Conservation (phyloP, 345 rosid species). For the Acer negundo region DNA sequence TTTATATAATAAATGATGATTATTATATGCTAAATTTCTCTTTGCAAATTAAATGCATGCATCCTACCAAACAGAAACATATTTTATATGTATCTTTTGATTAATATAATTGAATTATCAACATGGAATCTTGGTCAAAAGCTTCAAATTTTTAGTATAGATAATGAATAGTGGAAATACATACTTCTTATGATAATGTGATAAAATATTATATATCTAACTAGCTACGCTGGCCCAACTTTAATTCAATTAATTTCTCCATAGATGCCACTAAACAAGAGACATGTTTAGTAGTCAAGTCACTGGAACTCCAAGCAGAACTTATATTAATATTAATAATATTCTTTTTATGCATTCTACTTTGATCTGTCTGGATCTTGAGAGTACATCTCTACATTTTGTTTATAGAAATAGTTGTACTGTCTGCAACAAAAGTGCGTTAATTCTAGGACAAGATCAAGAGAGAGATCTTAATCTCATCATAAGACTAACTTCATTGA, state of each 20-base stretch:
- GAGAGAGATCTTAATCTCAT: conserved; percentile 1
- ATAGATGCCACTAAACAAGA: conserved; percentile 11
- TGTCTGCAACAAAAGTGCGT: not conserved
- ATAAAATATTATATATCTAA: not conserved
- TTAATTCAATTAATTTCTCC: not conserved
- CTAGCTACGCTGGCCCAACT: not conserved
- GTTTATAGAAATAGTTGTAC: not conserved
- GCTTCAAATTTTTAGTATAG: not conserved
- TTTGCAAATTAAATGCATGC: not conserved
- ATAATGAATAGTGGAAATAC: not conserved
- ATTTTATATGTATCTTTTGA: not conserved
- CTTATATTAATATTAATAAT: not conserved
- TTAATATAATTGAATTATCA: not conserved
- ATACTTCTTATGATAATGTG: not conserved
- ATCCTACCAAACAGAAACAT: not conserved
- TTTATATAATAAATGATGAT: not conserved
- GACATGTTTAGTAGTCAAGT: conserved; percentile 3
- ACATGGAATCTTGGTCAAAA: not conserved
- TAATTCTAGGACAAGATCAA: conserved; percentile 1
- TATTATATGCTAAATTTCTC: not conserved
- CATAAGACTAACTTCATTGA: not conserved
- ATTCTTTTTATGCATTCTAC: not conserved
- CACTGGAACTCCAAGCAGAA: not conserved
- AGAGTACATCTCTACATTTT: not conserved
- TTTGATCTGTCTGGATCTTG: not conserved